Evolutionary conservation across 148 eudicot genomes (phyloP), one percentile per base, ranked within the genome.

Genomic region (Camellia lanceoleosa): DNA sequence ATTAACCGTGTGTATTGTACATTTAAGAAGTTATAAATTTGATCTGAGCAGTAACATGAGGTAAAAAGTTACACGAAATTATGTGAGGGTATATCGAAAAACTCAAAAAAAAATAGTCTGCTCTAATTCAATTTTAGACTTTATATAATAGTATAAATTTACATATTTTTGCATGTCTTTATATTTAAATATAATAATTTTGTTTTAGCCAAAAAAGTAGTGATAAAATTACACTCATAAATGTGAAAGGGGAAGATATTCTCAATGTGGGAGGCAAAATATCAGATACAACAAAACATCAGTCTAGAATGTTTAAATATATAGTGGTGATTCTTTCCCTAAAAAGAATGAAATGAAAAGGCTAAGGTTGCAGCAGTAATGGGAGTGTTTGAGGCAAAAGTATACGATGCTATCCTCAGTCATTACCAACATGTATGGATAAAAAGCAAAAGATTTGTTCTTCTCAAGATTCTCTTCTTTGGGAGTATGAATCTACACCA

Each of bases 401-500:
- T 72, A 72, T 72, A 19, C 20, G 75, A 72, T 72, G 60, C 75
- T 68, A 11, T 68, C 20, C 71, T 68, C 71, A 68, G 15, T 12
- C 73, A 70, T 51, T 41, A 71, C 59, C 23, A 18, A 71, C 74
- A 49, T 71, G 75, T 55, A 70, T 70, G 56, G 54, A 18, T 20
- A 71, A 11, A 51, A 49, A 72, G 44, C 16, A 11, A 72, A 19
- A 51, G n/a, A 72, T 60, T 60, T 3, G 4, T 60, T 60, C 19
- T 18, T 60, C 64, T 15, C 20, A 60, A 60, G 64, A 5, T 72
- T 72, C 54, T 71, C 13, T 69, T 69, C 73, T 46, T 18, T 69
- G 14, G 73, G 38, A 30, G 38, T 69, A 69, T 69, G 73, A 69
- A 69, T 71, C 75, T 23, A 72, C 59, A 20, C 42, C 18, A 47